Base-by-base conservation (phyloP, 106 monocot species). In the Triglochin maritima region DNA sequence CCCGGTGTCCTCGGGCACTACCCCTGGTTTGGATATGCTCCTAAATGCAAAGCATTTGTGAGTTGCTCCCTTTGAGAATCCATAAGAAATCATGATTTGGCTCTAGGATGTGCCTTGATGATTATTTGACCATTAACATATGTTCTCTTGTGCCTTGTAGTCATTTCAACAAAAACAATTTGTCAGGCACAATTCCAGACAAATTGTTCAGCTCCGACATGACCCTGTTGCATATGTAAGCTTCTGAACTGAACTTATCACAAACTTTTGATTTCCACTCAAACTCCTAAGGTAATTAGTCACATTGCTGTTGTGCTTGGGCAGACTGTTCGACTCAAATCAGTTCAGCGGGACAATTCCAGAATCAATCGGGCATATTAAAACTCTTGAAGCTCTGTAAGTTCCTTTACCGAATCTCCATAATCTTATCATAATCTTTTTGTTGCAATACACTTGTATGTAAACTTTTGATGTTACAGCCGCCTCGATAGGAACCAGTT, bases 101-200 rank as follows among this genome's bases (percentile, higher is more conserved):
- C 29, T 29, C 29, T 12, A 55, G 55, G 6, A 55, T 41, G 59
- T 29, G 7, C 13, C 16, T 64, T 14, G 14, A n/a, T 3, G 14
- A 52, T 49, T 51, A 17, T 6, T 50, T 5, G 53, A 4, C 13
- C 7, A 15, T 53, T 61, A 45, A 44, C 16, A 56, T 3, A 17
- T 41, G 50, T 53, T 11, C 49, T 29, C n/a, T 54, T 60, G 43
- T 67, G 49, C 46, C 53, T 77, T 61, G 43, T 16, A 96, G 96
- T 47, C 96, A 96, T 76, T 96, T 96, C 78, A 84, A 77, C 68
- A 77, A 84, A 68, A 96, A 96, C 81, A 72, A 86, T 63, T 58
- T 96, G 58, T 78, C 91, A 44, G 96, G 96, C 11, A 4, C 49
- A 1, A 78, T 96, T 63, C 82, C 81, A 57, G 80, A 65, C 52